A percentile compares a stretch with the other conserved stretches of the same genome.
Conservation (phyloP, 148 eudicot species). For the Chenopodium album region DNA sequence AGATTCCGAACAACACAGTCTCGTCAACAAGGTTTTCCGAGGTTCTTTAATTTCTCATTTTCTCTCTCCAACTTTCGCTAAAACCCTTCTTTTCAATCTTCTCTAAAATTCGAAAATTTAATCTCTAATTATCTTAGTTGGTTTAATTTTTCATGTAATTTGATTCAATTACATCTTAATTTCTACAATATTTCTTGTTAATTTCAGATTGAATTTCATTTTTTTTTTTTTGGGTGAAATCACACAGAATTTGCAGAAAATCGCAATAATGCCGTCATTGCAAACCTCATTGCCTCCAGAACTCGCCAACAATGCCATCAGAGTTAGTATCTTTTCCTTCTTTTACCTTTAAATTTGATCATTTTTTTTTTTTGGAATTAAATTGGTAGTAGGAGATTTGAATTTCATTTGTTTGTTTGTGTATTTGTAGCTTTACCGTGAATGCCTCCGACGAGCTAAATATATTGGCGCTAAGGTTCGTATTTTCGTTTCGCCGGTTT, state of each 20-base stretch:
- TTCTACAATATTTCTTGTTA: neutral
- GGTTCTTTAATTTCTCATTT: neutral
- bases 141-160: neutral
- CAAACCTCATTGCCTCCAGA: constrained; percentile 56
- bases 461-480: constrained; percentile 56
- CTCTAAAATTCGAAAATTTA: neutral
- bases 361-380: neutral
- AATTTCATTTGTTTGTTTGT: neutral
- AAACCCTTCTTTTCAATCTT: neutral
- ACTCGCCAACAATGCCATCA: constrained; percentile 69
- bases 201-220: neutral
- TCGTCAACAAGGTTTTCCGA: neutral
- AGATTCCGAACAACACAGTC: neutral
- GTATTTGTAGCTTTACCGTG: constrained; percentile 63
- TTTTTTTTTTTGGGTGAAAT: neutral
- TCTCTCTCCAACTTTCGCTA: neutral
- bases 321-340: constrained; percentile 42
- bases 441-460: constrained; percentile 82
- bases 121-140: neutral
- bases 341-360: neutral
- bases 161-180: neutral
- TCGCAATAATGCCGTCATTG: constrained; percentile 48
- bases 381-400: neutral
- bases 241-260: neutral
- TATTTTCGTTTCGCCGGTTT: neutral